Evolutionary conservation across 768 basidiomycete species (phyloP).

Genomic region (Tephrocybe sp.): DNA sequence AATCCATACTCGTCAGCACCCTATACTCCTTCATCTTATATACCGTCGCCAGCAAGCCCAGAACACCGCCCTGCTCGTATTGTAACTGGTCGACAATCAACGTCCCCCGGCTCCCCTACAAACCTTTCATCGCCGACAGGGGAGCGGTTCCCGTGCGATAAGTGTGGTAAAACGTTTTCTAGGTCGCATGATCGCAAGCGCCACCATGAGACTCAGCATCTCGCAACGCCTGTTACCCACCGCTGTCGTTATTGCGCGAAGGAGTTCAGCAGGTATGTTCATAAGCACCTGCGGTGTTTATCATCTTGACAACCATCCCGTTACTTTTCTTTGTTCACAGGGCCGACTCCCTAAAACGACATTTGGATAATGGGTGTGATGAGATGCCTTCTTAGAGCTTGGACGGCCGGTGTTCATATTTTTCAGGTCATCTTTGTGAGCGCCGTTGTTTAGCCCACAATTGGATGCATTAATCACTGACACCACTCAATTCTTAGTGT

Average conservation of each 20-base stretch:
- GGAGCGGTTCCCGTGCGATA: constrained; percentile 70
- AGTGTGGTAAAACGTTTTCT: constrained; percentile 78
- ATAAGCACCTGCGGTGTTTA: neutral
- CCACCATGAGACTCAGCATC: constrained; percentile 77
- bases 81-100: constrained; percentile 38
- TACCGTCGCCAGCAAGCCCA: constrained; percentile 27
- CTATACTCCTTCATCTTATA: constrained; percentile 25
- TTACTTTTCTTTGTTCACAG: constrained; percentile 11
- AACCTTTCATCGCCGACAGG: constrained; percentile 37
- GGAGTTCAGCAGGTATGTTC: constrained; percentile 65
- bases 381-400: constrained; percentile 21
- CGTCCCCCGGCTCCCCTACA: constrained; percentile 34
- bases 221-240: constrained; percentile 60
- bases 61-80: constrained; percentile 33
- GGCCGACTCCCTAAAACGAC: constrained; percentile 66
- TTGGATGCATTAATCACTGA: constrained; percentile 6
- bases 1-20: constrained; percentile 18
- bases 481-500: constrained; percentile 10
- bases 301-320: constrained; percentile 7
- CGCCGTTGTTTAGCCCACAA: neutral
- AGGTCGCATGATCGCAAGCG: constrained; percentile 80
- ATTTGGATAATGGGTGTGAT: constrained; percentile 66
- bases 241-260: constrained; percentile 73
- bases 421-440: neutral
- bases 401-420: neutral